Conservation (phyloP, 306 rosid species). For the Crotalaria pallida region DNA sequence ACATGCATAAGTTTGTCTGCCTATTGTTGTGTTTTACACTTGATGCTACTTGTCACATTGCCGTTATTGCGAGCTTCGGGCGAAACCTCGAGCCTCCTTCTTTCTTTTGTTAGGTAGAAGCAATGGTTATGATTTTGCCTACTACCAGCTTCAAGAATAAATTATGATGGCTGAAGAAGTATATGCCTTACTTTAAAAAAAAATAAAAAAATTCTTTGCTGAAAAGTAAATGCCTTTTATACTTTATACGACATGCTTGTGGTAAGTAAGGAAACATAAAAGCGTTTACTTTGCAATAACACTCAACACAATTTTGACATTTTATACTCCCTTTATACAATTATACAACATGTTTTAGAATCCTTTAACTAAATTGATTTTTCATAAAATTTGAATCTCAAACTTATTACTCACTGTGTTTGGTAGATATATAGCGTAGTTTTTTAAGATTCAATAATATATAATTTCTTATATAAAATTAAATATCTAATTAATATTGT, state of each 20-base stretch:
- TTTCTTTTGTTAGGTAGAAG: background rate
- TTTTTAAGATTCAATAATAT: no score
- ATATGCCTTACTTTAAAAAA: no score
- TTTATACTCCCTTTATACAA: no score
- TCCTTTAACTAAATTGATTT: no score
- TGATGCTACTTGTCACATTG: constrained; percentile 25
- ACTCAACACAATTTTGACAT: background rate
- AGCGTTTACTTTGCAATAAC: background rate
- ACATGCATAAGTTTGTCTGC: constrained; percentile 10
- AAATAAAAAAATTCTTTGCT: no score
- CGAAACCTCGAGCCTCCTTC: background rate
- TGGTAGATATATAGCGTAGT: no score
- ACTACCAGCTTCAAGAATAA: background rate
- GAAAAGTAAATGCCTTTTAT: background rate
- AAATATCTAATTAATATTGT: no score
- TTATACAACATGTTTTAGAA: no score
- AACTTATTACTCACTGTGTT: no score
- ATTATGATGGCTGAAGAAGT: no score
- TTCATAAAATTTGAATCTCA: background rate
- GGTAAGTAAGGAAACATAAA: background rate
- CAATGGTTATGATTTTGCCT: constrained; percentile 11
- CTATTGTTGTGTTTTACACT: constrained; percentile 17
- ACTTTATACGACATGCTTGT: constrained; percentile 15
- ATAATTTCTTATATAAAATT: no score
- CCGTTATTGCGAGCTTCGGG: background rate